phyloP scores from a whole-genome alignment of 371 early-diverging fungal genomes.

The Rhizopus stolonifer region DNA sequence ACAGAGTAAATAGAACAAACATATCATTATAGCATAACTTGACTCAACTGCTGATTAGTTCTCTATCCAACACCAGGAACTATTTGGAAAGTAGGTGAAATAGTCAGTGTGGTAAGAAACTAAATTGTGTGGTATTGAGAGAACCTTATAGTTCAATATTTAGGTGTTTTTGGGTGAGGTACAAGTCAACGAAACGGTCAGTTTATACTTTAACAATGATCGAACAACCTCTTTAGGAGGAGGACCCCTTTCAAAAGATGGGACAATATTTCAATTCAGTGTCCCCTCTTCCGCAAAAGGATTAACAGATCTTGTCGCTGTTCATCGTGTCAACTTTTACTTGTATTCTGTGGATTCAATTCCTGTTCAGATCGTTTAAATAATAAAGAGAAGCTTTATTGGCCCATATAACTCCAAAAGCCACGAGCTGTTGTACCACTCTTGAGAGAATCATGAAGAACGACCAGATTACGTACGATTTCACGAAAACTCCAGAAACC shows the following conservation, averaged over 20 bases:
- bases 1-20: too few relatives aligned
- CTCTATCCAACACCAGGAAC: too few relatives aligned
- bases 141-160: too few relatives aligned
- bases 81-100: too few relatives aligned
- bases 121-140: too few relatives aligned
- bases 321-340: constrained; percentile 11
- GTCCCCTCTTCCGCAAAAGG: constrained; percentile 8
- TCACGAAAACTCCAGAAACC: constrained; percentile 86
- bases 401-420: constrained; percentile 69
- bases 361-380: constrained; percentile 3
- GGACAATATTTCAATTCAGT: constrained; percentile 1
- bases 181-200: constrained; percentile 6
- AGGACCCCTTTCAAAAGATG: constrained; percentile 5
- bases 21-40: too few relatives aligned
- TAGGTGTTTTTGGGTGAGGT: too few relatives aligned
- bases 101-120: too few relatives aligned
- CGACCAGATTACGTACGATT: constrained; percentile 68
- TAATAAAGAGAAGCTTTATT: too few relatives aligned
- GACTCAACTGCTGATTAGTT: too few relatives aligned
- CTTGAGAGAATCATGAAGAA: constrained; percentile 74
- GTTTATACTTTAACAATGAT: constrained; percentile 13
- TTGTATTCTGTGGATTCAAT: constrained; percentile 12
- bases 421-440: constrained; percentile 59
- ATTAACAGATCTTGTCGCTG: constrained; percentile 8
- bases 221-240: constrained; percentile 6